A percentile compares a stretch with the other conserved stretches of the same genome.
Evolutionary conservation across 2,329 filamentous ascomycete species (phyloP).

Genomic region (Alternaria tenuissima): DNA sequence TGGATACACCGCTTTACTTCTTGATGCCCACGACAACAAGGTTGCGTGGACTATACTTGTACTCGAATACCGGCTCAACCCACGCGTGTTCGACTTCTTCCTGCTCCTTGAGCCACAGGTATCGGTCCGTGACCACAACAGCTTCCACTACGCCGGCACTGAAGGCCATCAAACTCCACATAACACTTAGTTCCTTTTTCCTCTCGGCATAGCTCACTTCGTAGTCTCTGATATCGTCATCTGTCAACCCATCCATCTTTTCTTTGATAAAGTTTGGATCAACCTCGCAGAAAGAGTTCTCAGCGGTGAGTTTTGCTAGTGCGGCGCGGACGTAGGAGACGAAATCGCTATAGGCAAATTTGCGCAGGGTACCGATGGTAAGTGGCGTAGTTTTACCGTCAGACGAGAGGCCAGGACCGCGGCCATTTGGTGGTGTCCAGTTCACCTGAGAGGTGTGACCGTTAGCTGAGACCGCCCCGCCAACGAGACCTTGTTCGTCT

Average conservation of each 20-base stretch:
- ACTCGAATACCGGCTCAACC: conserved; percentile 95
- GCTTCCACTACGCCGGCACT: conserved; percentile 90
- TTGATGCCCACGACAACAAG: conserved; percentile 93
- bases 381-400: conserved; percentile 74
- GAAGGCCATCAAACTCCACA: conserved; percentile 97
- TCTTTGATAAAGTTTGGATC: conserved; percentile 63
- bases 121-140: conserved; percentile 88
- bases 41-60: conserved; percentile 84
- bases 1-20: conserved; percentile 48
- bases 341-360: conserved; percentile 80
- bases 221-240: conserved; percentile 78
- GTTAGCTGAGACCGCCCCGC: conserved; percentile 52
- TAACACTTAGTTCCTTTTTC: conserved; percentile 82
- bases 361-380: conserved; percentile 85
- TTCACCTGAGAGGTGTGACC: conserved; percentile 45
- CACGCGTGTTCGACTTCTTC: conserved; percentile 74
- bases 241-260: conserved; percentile 73
- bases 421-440: conserved; percentile 56
- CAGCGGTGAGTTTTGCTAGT: conserved; percentile 70
- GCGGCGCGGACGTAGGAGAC: conserved; percentile 81
- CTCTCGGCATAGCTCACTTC: conserved; percentile 69
- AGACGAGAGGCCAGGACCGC: conserved; percentile 53
- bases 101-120: conserved; percentile 85
- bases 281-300: conserved; percentile 47
- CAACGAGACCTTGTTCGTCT: conserved; percentile 34